Evolutionary conservation across 176 grass and related monocot genomes (phyloP).

Genomic region (Panicum miliaceum): DNA sequence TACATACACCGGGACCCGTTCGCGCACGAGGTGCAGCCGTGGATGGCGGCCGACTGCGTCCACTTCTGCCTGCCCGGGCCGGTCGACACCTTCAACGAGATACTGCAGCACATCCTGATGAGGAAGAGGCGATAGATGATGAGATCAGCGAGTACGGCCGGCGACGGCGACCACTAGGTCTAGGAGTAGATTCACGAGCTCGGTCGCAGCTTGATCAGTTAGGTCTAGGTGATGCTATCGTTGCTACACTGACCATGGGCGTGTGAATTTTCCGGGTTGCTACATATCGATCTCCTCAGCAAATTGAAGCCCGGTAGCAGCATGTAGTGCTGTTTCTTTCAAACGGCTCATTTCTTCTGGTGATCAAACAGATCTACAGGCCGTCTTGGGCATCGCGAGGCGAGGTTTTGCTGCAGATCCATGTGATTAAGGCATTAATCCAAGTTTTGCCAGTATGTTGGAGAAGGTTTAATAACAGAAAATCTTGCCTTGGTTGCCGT

Average conservation of each 20-base stretch:
- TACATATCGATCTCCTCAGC: no score
- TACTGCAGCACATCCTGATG: conserved; percentile 55
- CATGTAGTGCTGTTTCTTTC: background rate
- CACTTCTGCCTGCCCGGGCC: conserved; percentile 77
- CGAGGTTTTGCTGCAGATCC: no score
- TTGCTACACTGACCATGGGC: no score
- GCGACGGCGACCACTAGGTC: background rate
- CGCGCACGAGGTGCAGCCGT: conserved; percentile 35
- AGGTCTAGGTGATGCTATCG: no score
- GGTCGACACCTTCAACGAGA: conserved; percentile 73
- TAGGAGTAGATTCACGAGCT: background rate
- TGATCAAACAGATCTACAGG: no score
- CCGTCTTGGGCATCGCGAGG: background rate
- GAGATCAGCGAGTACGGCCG: background rate
- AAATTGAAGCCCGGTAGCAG: background rate
- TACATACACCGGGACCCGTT: conserved; percentile 74
- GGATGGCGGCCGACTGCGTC: conserved; percentile 64
- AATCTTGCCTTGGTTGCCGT: background rate
- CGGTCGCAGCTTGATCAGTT: no score
- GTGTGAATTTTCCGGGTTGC: no score
- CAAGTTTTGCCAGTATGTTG: background rate
- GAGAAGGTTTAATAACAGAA: background rate
- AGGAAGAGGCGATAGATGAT: background rate
- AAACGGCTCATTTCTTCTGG: no score
- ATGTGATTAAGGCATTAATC: background rate